Conservation (phyloP, 495 filamentous ascomycete species). For the Penicillium bovifimosum region DNA sequence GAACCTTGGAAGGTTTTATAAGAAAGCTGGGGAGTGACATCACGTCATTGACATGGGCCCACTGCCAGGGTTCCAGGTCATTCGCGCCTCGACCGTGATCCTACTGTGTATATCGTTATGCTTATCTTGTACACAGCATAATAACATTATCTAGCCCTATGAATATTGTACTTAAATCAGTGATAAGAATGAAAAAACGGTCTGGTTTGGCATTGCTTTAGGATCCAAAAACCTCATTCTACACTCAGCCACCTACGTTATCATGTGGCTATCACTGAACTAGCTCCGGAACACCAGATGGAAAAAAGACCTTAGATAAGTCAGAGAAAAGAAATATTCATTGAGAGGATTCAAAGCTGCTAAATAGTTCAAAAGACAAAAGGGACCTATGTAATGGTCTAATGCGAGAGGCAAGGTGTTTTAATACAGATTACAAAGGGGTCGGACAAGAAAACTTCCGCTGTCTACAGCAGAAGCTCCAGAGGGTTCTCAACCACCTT, state of each 20-base stretch:
- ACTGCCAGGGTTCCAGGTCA: constrained; percentile 2
- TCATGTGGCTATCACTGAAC: not conserved
- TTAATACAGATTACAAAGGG: constrained; percentile 43
- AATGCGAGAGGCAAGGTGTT: constrained; percentile 26
- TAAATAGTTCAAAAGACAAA: constrained; percentile 32
- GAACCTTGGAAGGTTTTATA: constrained; percentile 17
- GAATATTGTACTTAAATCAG: too few species aligned
- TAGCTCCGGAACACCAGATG: not conserved
- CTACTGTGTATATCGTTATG: not conserved
- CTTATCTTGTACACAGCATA: not conserved
- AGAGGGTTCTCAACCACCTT: constrained; percentile 95
- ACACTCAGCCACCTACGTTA: constrained; percentile 5
- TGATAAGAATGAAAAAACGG: too few species aligned
- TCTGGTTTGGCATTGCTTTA: too few species aligned
- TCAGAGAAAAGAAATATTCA: constrained; percentile 4
- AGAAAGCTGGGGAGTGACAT: constrained; percentile 28
- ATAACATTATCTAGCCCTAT: too few species aligned
- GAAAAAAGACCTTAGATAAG: not conserved
- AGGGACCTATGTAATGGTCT: constrained; percentile 27
- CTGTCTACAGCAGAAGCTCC: constrained; percentile 77
- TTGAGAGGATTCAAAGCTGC: constrained; percentile 30
- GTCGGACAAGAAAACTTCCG: not conserved
- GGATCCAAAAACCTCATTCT: not conserved
- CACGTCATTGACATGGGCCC: constrained; percentile 31
- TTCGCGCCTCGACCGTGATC: not conserved